phyloP scores from a whole-genome alignment of 805 yeast species.

The Spathaspora sp. region DNA sequence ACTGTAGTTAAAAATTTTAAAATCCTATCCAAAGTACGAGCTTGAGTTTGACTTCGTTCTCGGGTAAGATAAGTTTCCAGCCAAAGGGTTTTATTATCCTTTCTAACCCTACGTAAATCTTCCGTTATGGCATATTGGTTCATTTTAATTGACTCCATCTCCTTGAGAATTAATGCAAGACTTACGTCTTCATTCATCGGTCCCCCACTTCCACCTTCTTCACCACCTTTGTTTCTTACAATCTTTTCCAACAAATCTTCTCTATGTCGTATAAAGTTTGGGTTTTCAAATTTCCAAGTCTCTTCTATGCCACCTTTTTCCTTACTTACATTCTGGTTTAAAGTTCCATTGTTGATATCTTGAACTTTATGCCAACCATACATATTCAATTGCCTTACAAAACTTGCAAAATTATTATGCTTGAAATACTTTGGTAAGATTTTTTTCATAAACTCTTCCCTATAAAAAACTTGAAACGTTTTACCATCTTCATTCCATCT shows the following conservation, averaged over 20 bases:
- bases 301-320: conserved; percentile 61
- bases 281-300: conserved; percentile 84
- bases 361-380: conserved; percentile 99
- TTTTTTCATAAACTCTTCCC: conserved; percentile 79
- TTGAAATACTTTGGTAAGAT: conserved; percentile 90
- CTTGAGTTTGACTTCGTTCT: conserved; percentile 81
- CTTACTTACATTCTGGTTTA: conserved; percentile 18
- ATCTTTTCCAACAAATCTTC: conserved; percentile 86
- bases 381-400: conserved; percentile 95
- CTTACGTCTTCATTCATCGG: conserved; percentile 26
- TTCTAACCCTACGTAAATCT: conserved; percentile 76
- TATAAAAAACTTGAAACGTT: conserved; percentile 77
- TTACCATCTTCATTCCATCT: conserved; percentile 85
- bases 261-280: conserved; percentile 68
- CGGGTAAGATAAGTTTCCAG: conserved; percentile 79
- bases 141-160: conserved; percentile 69
- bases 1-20: conserved; percentile 82
- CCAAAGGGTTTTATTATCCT: conserved; percentile 90
- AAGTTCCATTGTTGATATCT: conserved; percentile 77
- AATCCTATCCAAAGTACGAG: conserved; percentile 84
- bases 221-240: conserved; percentile 60
- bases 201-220: conserved; percentile 15
- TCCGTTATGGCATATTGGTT: conserved; percentile 81
- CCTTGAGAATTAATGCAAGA: conserved; percentile 54
- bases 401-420: conserved; percentile 90